These are phyloP conservation scores for Lactarius quietus DNA, from an alignment of 768 basidiomycete genomes.

Conservation along the genomic window DNA sequence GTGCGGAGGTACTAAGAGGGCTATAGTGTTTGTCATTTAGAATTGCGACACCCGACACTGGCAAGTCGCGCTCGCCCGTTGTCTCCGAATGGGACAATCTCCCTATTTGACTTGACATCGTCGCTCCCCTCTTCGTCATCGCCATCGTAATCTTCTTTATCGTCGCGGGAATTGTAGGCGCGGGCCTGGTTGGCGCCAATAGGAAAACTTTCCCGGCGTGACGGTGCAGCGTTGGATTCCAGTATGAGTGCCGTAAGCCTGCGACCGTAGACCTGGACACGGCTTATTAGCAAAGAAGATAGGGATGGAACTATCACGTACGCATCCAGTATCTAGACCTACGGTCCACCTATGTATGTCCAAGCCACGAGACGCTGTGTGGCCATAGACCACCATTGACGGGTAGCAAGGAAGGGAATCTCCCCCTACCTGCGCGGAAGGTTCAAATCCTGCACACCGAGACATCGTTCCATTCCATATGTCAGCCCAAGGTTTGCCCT, in stretches of 20 bases:
- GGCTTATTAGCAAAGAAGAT: constrained; percentile 7
- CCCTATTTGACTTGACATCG: constrained; percentile 23
- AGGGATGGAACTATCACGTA: constrained; percentile 37
- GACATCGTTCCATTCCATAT: constrained; percentile 68
- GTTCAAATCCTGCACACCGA: constrained; percentile 49
- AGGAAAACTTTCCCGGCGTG: background rate
- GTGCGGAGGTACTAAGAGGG: background rate
- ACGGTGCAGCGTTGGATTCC: constrained; percentile 23
- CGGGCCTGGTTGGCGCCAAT: background rate
- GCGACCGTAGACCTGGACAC: constrained; percentile 51
- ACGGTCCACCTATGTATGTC: constrained; percentile 81
- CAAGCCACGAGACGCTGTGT: constrained; percentile 73
- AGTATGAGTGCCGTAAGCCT: constrained; percentile 68
- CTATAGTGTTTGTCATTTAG: background rate
- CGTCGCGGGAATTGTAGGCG: background rate
- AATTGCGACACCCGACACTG: constrained; percentile 45
- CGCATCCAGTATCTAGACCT: constrained; percentile 86
- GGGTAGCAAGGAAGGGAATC: constrained; percentile 59
- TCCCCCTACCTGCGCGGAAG: constrained; percentile 27
- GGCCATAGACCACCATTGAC: constrained; percentile 82
- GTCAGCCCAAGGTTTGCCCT: constrained; percentile 72
- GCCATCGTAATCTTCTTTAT: constrained; percentile 25
- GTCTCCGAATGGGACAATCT: constrained; percentile 54
- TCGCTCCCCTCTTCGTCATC: constrained; percentile 29
- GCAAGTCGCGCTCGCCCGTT: constrained; percentile 44